Percentiles rank a stretch among this genome's conserved stretches.
Conservation (phyloP, 495 filamentous ascomycete species). For the Aspergillus egyptiacus region DNA sequence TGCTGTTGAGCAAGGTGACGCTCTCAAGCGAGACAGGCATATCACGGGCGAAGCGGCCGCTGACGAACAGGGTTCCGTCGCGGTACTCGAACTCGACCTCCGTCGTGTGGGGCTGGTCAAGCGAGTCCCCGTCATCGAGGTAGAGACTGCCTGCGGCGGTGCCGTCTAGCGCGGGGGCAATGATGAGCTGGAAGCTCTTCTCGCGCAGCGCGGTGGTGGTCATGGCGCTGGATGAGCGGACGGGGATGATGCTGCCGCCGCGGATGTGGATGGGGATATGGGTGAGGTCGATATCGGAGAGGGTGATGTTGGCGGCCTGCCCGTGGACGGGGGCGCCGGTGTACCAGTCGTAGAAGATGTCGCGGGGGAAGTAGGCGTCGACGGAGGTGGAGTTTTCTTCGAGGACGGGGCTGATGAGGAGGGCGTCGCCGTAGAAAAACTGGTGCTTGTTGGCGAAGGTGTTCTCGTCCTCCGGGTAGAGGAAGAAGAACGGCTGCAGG, state of each 20-base stretch:
- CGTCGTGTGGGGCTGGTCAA: constrained; percentile 44
- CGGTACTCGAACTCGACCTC: constrained; percentile 50
- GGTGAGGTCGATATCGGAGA: constrained; percentile 51
- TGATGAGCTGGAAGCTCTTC: constrained; percentile 62
- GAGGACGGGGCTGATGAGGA: constrained; percentile 71
- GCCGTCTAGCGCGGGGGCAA: constrained; percentile 52
- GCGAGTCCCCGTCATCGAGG: constrained; percentile 55
- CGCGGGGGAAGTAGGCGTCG: constrained; percentile 66
- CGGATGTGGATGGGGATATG: constrained; percentile 69
- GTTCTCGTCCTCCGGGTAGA: constrained; percentile 61
- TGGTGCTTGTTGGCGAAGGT: constrained; percentile 57
- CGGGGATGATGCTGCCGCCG: constrained; percentile 64
- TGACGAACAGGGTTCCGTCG: constrained; percentile 42
- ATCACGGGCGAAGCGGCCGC: constrained; percentile 49
- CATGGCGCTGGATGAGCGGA: constrained; percentile 54
- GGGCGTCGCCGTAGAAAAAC: constrained; percentile 66
- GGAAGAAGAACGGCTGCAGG: constrained; percentile 63
- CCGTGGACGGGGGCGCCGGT: constrained; percentile 54
- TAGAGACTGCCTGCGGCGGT: constrained; percentile 50
- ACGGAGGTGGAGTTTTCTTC: constrained; percentile 58
- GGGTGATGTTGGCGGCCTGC: constrained; percentile 44
- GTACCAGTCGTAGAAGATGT: constrained; percentile 74
- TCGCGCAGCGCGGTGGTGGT: constrained; percentile 65
- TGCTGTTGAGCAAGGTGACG: constrained; percentile 52
- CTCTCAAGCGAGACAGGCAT: constrained; percentile 46